Evolutionary conservation across 1,284 basidiomycete species (phyloP).

Genomic region (Bjerkandera adusta): DNA sequence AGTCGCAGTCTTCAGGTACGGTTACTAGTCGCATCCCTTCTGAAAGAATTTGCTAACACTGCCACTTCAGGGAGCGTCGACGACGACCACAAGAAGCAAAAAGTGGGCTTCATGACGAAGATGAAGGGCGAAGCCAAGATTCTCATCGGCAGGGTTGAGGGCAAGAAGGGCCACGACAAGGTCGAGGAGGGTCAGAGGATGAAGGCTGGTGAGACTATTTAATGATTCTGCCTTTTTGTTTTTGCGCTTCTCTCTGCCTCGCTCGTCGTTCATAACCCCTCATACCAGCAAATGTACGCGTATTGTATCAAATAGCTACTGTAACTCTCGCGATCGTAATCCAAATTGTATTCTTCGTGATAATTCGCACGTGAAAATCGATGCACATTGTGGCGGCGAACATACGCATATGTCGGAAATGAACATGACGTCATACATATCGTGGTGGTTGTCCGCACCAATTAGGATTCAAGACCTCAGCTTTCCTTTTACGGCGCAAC

Average conservation of each 20-base stretch:
- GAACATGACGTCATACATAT: no score
- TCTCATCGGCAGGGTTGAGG: slow-evolving; percentile 46
- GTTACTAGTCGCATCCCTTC: not conserved
- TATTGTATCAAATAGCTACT: not conserved
- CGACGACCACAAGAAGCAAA: slow-evolving; percentile 24
- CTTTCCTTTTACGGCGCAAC: no score
- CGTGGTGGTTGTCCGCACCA: no score
- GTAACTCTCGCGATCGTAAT: not conserved
- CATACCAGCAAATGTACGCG: not conserved
- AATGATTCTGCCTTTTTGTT: not conserved
- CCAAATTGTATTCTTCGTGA: not conserved
- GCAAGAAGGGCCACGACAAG: slow-evolving; percentile 40
- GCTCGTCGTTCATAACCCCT: not conserved
- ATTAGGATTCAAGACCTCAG: no score
- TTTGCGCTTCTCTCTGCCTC: not conserved
- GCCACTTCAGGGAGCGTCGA: not conserved
- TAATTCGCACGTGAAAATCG: no score
- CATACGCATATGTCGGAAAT: no score
- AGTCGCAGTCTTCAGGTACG: not conserved
- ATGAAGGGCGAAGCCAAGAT: slow-evolving; percentile 54
- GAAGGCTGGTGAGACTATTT: slow-evolving; percentile 21
- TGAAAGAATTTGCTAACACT: slow-evolving; percentile 1
- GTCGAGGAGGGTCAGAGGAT: slow-evolving; percentile 44
- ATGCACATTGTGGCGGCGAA: no score
- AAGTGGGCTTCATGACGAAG: slow-evolving; percentile 46